Evolutionary conservation across 75 land plant genomes (phyloP).

Genomic region (Adiantum capillusveneris): DNA sequence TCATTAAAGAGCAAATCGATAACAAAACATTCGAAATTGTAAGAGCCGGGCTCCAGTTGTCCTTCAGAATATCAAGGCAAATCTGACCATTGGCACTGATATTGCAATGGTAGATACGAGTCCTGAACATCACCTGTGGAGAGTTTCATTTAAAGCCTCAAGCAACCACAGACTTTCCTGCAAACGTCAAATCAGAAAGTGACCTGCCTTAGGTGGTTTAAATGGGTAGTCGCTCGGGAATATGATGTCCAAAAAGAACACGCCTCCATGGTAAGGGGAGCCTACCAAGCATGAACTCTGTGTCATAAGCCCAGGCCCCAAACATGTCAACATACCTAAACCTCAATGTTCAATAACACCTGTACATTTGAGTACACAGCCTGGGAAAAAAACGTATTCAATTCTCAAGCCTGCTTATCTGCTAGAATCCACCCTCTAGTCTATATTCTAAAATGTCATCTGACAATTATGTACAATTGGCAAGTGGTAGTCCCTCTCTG

Average conservation of each 20-base stretch:
- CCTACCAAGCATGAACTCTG: slow-evolving; percentile 34
- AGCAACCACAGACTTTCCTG: not conserved
- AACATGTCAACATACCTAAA: no score
- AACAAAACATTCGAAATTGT: slow-evolving; percentile 84
- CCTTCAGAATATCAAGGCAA: slow-evolving; percentile 74
- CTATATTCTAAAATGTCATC: no score
- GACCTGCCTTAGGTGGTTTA: slow-evolving; percentile 88
- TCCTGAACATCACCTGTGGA: slow-evolving; percentile 73
- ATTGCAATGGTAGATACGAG: slow-evolving; percentile 95
- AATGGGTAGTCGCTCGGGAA: slow-evolving; percentile 97
- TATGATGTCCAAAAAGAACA: slow-evolving; percentile 85
- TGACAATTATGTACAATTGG: no score
- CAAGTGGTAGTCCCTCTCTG: no score
- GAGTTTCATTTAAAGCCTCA: not conserved
- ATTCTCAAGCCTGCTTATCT: no score
- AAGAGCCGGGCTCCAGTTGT: slow-evolving; percentile 90
- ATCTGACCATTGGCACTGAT: slow-evolving; percentile 67
- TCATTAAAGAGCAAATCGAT: slow-evolving; percentile 64
- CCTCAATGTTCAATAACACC: no score
- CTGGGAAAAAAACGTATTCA: no score
- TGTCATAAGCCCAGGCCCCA: no score
- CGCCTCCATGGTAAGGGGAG: slow-evolving; percentile 87
- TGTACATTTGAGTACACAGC: no score
- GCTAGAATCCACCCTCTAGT: no score
- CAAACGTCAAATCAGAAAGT: not conserved